Conservation (phyloP, 345 rosid species). For the Salix exigua region DNA sequence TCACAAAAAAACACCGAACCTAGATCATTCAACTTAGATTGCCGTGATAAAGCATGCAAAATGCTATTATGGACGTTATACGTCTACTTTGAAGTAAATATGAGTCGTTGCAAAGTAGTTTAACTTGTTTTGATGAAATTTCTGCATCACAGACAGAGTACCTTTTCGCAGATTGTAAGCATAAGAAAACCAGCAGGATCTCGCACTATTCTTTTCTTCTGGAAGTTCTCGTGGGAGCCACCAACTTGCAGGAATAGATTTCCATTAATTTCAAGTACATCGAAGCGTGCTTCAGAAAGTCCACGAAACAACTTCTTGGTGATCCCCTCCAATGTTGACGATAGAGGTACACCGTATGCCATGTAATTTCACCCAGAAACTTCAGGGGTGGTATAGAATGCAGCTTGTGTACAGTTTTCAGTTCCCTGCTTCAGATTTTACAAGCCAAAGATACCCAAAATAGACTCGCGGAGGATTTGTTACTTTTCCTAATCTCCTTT, state of each 20-base stretch:
- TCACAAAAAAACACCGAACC: too few relatives aligned
- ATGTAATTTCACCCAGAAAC: not conserved
- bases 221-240: constrained; percentile 36
- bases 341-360: not conserved
- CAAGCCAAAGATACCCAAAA: too few relatives aligned
- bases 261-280: constrained; percentile 39
- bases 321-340: constrained; percentile 41
- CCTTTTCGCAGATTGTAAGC: constrained; percentile 48
- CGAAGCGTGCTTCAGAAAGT: constrained; percentile 30
- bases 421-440: too few relatives aligned
- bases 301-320: constrained; percentile 34
- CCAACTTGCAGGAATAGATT: constrained; percentile 44
- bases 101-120: not conserved
- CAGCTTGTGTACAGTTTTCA: not conserved
- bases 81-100: not conserved
- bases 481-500: too few relatives aligned
- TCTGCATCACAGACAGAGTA: not conserved
- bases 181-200: constrained; percentile 41
- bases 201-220: constrained; percentile 38
- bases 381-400: not conserved
- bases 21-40: constrained; percentile 24
- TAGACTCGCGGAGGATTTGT: too few relatives aligned
- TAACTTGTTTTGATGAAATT: not conserved
- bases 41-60: constrained; percentile 34
- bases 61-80: not conserved